Base-by-base conservation (phyloP, 2,329 filamentous ascomycete genomes). In the Pseudopithomyces chartarum region DNA sequence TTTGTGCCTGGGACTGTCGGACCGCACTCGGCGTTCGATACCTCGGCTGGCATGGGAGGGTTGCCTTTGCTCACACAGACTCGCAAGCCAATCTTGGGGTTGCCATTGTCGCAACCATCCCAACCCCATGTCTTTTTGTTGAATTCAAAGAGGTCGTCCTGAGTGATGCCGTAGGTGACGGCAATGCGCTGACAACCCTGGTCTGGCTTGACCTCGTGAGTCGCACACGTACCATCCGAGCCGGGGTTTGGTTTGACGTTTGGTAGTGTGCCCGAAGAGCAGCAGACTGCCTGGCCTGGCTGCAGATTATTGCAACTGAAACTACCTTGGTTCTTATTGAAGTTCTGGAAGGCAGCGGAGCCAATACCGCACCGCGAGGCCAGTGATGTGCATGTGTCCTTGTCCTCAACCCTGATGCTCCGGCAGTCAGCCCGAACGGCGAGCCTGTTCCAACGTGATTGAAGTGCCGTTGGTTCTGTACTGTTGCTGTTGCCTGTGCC, bases 111-210 rank as follows among this genome's bases (percentile, higher is more conserved):
- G 42, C 54, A 56, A 6, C 54, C 54, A 5, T 26, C 12, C 54
- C 54, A 56, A 17, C 47, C 54, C 54, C 47, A 56, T 3, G 54
- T 56, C 26, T 52, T 52, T 19, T 56, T 56, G 54, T 56, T 56
- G 32, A 36, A 44, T 13, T 52, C 42, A 1, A 22, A 7, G 42
- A 56, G 20, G 4, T 52, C 48, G 7, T 52, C 20, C 4, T 3
- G 15, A 6, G 39, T 42, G 15, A 52, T 39, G 6, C 29, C n/a
- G 33, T 42, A 22, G 15, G 45, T 29, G 11, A 19, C 54, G 13
- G 39, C 42, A 20, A 56, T 33, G 15, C 11, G n/a, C 8, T 7
- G 12, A 33, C 54, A 56, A 15, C 13, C 15, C 2, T 56, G 17
- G 1, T 42, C 17, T 4, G 45, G 17, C 22, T 32, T 15, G n/a